phyloP scores from a whole-genome alignment of 345 rosid genomes.

The Nasturtium officinale region DNA sequence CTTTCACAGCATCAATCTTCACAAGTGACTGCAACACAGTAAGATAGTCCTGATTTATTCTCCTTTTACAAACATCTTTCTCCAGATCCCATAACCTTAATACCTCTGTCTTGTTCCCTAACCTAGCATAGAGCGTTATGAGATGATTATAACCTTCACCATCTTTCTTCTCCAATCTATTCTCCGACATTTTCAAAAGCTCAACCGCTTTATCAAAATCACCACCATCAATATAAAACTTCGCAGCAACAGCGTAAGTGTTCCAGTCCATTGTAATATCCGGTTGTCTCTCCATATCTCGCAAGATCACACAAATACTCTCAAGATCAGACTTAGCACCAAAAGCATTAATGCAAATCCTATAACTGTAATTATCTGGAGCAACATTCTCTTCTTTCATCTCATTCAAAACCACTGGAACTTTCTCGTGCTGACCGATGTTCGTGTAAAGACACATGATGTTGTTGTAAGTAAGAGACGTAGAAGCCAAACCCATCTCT shows the following conservation, averaged over 20 bases:
- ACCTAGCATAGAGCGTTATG: constrained; percentile 69
- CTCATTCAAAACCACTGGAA: constrained; percentile 61
- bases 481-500: constrained; percentile 62
- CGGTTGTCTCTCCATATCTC: constrained; percentile 69
- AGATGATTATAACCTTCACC: constrained; percentile 70
- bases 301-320: constrained; percentile 56
- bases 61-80: constrained; percentile 65
- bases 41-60: constrained; percentile 66
- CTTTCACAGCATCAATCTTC: constrained; percentile 65
- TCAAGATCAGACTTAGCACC: constrained; percentile 61
- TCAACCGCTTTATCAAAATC: constrained; percentile 51
- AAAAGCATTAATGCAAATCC: constrained; percentile 75
- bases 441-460: constrained; percentile 83
- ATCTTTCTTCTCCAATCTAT: constrained; percentile 63
- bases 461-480: constrained; percentile 67
- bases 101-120: constrained; percentile 64
- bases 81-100: constrained; percentile 68
- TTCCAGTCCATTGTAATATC: constrained; percentile 76
- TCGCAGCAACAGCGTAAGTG: constrained; percentile 76
- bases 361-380: constrained; percentile 82
- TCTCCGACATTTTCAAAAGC: constrained; percentile 64
- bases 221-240: constrained; percentile 64
- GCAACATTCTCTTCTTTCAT: constrained; percentile 64
- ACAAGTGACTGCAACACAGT: constrained; percentile 66
- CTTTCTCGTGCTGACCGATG: constrained; percentile 58